Evolutionary conservation across 345 rosid genomes (phyloP), one percentile per base, ranked within the genome.

Genomic region (Cardamine occulta): DNA sequence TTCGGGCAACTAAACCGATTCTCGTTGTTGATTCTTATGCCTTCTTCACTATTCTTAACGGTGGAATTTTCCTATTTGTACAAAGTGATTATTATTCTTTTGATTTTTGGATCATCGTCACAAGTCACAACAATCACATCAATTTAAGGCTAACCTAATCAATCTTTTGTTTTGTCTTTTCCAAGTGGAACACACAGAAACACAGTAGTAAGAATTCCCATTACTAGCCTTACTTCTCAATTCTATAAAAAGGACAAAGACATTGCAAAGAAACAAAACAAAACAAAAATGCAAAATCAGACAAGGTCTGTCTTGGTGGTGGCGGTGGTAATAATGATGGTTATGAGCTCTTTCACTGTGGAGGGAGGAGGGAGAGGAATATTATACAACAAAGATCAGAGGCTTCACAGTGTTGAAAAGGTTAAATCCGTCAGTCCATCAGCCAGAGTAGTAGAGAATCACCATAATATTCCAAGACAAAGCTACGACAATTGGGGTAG

Each of bases 381-480:
- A 63, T 3, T 71, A 63, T 1, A 70, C 44, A 17, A 14, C 45
- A 56, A 76, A 63, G 53, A 76, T 14, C 42, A 69, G 66, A 53
- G 26, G 63, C 52, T 70, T 71, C 61, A 64, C 66, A 45, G 45
- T 54, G 71, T 71, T 57, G 55, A 63, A 58, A 71, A 35, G 55
- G 80, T 19, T 24, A 47, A 12, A 47, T 24, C 61, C 18, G 80
- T 70, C 37, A 34, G 26, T 44, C 58, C 83, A 15, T 40, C 40
- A 68, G 77, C 70, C 40, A 80, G 69, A 62, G 78, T 68, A 55
- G 76, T 77, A 58, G 81, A 80, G 39, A 85, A 85, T 48, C 87
- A 85, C 74, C 87, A 86, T 53, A 76, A 68, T 73, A 80, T 85
- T 44, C 90, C 90, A 35, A 67, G 86, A 76, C 85, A 80, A 63